Base-by-base conservation (phyloP, 306 rosid species). In the Carpinus fangiana region DNA sequence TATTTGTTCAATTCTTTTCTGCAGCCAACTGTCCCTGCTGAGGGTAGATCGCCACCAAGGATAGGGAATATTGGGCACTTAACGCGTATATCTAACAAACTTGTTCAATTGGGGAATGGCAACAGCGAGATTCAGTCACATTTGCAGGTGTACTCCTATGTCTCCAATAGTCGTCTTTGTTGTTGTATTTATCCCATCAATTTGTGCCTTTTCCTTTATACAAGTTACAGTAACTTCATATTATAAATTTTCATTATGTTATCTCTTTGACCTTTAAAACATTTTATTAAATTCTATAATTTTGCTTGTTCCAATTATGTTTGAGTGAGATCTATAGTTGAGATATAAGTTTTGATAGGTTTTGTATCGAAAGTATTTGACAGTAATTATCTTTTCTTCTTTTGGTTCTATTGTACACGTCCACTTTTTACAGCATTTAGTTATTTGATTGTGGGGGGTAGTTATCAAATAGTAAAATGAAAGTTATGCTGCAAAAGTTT, bases 21-120 rank as follows among this genome's bases (percentile, higher is more conserved):
- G 89, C 92, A 96, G 99, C 96, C 99, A 80, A 90, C 99, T 21
- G 68, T 79, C 73, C 86, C 94, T 73, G 90, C 89, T 61, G 96
- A 88, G 82, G 92, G 89, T 78, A 96, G 89, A 82, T 57, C 84
- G 14, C 85, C 87, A 12, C 96, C 98, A 68, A 90, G 94, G 88
- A 87, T 93, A 80, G 99, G 99, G 68, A 84, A 81, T 87, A 89
- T 96, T 77, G 99, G 99, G 64, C 99, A 96, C 84, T 77, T 96
- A 80, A 96, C 99, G 45, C 99, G 91, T 23, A 86, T 96, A 73
- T 89, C 97, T 71, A 96, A 96, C 91, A 96, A 93, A 83, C 90
- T 96, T 74, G 77, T 90, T 83, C 96, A 90, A 82, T 80, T 90
- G 61, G 98, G 87, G 70, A 96, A 88, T 76, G 86, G 79, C 83